Percentiles rank a stretch among this genome's conserved stretches.
These are phyloP conservation scores for Pseudogymnoascus pannorum DNA, from an alignment of 2,329 filamentous ascomycete species.

Conservation along the genomic window DNA sequence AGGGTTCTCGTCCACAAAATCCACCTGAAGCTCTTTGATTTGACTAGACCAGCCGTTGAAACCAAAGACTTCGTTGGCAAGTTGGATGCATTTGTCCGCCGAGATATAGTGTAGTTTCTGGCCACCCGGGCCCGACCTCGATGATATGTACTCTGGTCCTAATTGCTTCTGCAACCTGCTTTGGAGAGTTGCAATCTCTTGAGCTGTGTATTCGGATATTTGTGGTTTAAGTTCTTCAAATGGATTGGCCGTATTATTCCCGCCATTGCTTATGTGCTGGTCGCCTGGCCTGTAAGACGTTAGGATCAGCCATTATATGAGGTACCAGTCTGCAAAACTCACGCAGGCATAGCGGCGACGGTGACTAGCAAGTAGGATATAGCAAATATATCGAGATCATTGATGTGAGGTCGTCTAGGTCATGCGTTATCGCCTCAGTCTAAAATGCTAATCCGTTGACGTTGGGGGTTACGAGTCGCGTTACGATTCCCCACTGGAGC, in stretches of 20 bases:
- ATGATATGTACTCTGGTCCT: slow-evolving; percentile 91
- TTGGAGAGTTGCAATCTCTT: slow-evolving; percentile 82
- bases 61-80: slow-evolving; percentile 91
- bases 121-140: slow-evolving; percentile 73
- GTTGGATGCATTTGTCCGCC: slow-evolving; percentile 93
- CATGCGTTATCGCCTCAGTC: neutral
- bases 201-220: slow-evolving; percentile 77
- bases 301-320: slow-evolving; percentile 11
- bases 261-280: slow-evolving; percentile 42
- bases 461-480: neutral
- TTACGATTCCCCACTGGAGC: neutral
- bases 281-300: slow-evolving; percentile 52
- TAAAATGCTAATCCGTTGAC: neutral
- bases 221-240: slow-evolving; percentile 66
- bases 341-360: slow-evolving; percentile 13
- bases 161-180: slow-evolving; percentile 84
- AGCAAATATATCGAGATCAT: slow-evolving; percentile 4
- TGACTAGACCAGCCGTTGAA: slow-evolving; percentile 97
- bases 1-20: slow-evolving; percentile 85
- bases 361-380: neutral
- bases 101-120: slow-evolving; percentile 87
- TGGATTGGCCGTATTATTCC: slow-evolving; percentile 58
- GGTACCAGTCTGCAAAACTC: neutral
- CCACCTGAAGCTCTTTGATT: slow-evolving; percentile 91
- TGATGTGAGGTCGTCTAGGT: neutral